phyloP scores from a whole-genome alignment of 306 rosid genomes.

The Crotalaria pallida region DNA sequence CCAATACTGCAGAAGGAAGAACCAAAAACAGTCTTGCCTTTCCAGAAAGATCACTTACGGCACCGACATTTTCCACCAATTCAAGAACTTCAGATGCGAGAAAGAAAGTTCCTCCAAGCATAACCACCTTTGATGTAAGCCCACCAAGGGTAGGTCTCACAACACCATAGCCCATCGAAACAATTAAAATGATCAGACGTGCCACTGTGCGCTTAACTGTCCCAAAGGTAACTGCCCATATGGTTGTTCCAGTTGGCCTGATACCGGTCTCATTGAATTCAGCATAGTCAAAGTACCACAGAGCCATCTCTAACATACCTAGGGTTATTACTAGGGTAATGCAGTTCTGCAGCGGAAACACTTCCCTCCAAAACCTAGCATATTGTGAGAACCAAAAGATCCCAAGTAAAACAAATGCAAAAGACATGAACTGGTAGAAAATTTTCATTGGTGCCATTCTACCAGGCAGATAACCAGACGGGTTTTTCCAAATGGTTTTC shows the following conservation, averaged over 20 bases:
- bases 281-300: slow-evolving; percentile 91
- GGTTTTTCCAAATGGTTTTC: slow-evolving; percentile 90
- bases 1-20: slow-evolving; percentile 89
- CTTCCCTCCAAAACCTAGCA: slow-evolving; percentile 84
- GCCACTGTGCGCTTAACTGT: slow-evolving; percentile 78
- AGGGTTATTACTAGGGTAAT: slow-evolving; percentile 82
- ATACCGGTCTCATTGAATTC: slow-evolving; percentile 88
- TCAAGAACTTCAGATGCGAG: slow-evolving; percentile 92
- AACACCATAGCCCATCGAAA: slow-evolving; percentile 95
- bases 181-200: slow-evolving; percentile 73
- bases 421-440: slow-evolving; percentile 87
- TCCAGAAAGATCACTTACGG: slow-evolving; percentile 93
- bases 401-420: slow-evolving; percentile 83
- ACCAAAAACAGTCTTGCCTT: slow-evolving; percentile 88
- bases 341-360: slow-evolving; percentile 90
- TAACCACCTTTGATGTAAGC: slow-evolving; percentile 77
- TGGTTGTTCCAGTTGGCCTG: slow-evolving; percentile 85
- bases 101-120: slow-evolving; percentile 94
- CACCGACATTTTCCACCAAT: slow-evolving; percentile 91
- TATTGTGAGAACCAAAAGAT: slow-evolving; percentile 89
- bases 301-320: slow-evolving; percentile 94
- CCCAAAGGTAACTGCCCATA: slow-evolving; percentile 93
- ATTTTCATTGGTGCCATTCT: slow-evolving; percentile 95
- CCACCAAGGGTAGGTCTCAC: slow-evolving; percentile 98
- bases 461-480: slow-evolving; percentile 87